phyloP scores from a whole-genome alignment of 306 rosid species.

The apple (Malus domestica) region ASM211411v1 NC_041804.1:19759001-19759500 shows the following conservation, averaged over 20 bases:
- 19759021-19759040: too few relatives aligned
- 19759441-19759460: neutral
- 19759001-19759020: neutral
- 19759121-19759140: neutral
- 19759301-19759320: neutral
- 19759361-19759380: constrained; percentile 22
- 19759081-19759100: neutral
- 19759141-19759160: neutral
- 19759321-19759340: neutral
- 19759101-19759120: neutral
- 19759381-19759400: neutral
- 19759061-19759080: neutral
- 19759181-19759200: neutral
- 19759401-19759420: neutral
- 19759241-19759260: neutral
- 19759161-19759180: neutral
- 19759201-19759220: neutral
- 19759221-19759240: neutral
- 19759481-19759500: neutral
- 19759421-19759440: neutral
- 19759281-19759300: neutral
- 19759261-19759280: neutral
- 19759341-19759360: constrained; percentile 10
- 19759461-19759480: neutral
- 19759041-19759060: neutral